Base-by-base conservation (phyloP, 257 asterid genomes). In the Solanum bukasovii region DNA sequence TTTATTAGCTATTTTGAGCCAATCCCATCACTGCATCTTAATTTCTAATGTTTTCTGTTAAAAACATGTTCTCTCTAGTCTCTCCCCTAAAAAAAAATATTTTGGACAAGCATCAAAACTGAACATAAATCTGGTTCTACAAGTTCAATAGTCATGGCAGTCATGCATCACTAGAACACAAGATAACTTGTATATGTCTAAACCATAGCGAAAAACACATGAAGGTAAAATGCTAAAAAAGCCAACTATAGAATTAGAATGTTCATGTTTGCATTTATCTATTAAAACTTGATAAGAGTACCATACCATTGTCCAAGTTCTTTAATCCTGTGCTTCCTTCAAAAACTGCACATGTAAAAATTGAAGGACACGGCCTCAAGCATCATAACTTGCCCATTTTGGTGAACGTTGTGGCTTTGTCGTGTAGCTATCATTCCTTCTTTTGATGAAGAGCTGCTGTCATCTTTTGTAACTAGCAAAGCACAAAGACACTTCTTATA, bases 321-420 rank as follows among this genome's bases (percentile, higher is more conserved):
- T 33, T 74, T 88, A 71, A 23, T 77, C 70, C 27, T 73, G 68
- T 78, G 85, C 88, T 85, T 83, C 90, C 37, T 84, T 90, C 82
- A 85, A 85, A 31, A 85, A 84, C 85, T 88, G 92, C 83, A 88
- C 84, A 77, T 73, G 84, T 81, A 90, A 86, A 74, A 88, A 86
- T 88, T 90, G 90, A 85, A 88, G 81, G 77, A 90, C 89, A 87
- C 44, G 11, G 86, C 86, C 74, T 85, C 82, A 67, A 83, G 87
- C 84, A 90, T 84, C 92, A 88, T 87, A 65, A 90, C 65, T 89
- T 87, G 90, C 65, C 91, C 42, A 63, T 87, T 67, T 63, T 87
- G 88, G 87, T 86, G 88, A n/a, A 61, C 25, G 52, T 86, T 37
- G 63, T 42, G 63, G 37, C 27, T 52, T 46, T 59, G 73, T 18